These are phyloP conservation scores for Botryotinia convoluta DNA, from an alignment of 2,329 filamentous ascomycete species.

Conservation along the genomic window DNA sequence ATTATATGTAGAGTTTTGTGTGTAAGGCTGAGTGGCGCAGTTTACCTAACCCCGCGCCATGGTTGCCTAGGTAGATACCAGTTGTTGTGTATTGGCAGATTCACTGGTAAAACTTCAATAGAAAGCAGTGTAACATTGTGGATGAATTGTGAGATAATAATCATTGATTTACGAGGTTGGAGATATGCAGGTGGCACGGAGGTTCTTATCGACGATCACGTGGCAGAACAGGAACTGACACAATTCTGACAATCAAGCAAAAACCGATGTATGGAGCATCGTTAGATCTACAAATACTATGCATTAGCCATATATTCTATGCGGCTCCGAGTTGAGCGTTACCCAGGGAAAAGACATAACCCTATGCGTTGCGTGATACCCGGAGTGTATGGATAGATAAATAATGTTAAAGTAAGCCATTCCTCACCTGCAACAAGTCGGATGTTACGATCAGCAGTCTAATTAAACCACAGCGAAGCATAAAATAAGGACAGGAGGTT, in stretches of 20 bases:
- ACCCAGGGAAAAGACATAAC: neutral
- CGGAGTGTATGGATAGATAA: neutral
- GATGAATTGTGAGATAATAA: neutral
- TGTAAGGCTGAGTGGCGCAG: neutral
- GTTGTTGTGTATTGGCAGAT: neutral
- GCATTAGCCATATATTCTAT: neutral
- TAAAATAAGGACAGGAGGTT: neutral
- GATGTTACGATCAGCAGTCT: neutral
- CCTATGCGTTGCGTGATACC: neutral
- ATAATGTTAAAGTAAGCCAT: neutral
- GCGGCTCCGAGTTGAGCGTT: neutral
- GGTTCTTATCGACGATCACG: constrained; percentile 15
- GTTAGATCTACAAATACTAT: neutral
- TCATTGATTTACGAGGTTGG: neutral
- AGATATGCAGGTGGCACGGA: neutral
- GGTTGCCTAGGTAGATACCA: neutral
- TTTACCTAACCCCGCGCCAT: neutral
- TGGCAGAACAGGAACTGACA: neutral
- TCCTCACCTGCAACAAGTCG: neutral
- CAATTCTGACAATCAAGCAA: neutral
- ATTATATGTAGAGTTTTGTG: neutral
- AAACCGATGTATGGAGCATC: neutral
- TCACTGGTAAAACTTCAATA: neutral
- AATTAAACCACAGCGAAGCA: neutral
- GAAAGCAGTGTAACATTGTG: neutral